These are phyloP conservation scores for Bruguiera sexangula DNA, from an alignment of 345 rosid species.

Conservation along the genomic window DNA sequence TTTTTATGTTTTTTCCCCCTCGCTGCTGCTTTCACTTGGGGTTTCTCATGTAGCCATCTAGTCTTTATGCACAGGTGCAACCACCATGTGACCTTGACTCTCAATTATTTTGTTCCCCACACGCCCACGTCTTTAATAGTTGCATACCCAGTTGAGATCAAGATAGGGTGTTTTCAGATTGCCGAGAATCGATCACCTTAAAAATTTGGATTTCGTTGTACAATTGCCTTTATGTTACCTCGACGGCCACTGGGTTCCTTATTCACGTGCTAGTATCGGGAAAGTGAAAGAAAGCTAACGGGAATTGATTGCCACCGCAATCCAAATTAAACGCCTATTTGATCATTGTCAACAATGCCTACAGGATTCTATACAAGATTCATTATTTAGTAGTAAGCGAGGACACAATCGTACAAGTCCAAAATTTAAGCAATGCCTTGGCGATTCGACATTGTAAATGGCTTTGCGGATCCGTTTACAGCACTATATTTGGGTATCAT, in stretches of 20 bases:
- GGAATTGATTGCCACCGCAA: slow-evolving; percentile 2
- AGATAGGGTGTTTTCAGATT: slow-evolving; percentile 7
- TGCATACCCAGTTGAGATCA: slow-evolving; percentile 14
- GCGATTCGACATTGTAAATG: too few relatives aligned
- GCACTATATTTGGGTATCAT: background rate
- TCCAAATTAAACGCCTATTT: background rate
- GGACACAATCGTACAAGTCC: background rate
- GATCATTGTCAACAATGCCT: background rate
- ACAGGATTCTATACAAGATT: slow-evolving; percentile 17
- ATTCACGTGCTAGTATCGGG: background rate
- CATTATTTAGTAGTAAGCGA: background rate
- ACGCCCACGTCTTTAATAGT: slow-evolving; percentile 8
- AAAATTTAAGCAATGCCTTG: too few relatives aligned
- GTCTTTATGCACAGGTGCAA: slow-evolving; percentile 22
- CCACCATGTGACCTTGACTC: slow-evolving; percentile 29
- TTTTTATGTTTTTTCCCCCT: background rate
- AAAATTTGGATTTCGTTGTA: slow-evolving; percentile 16
- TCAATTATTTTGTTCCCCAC: slow-evolving; percentile 38
- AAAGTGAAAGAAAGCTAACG: slow-evolving; percentile 23
- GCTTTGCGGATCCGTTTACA: too few relatives aligned
- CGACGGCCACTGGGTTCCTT: slow-evolving; percentile 4
- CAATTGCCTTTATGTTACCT: background rate
- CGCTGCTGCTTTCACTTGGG: background rate
- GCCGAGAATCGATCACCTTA: background rate
- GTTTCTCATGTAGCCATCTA: slow-evolving; percentile 18